A percentile compares a stretch with the other conserved stretches of the same genome.
Conservation (phyloP, 202 grass and related monocot genomes). For the Elaeis oleifera region DNA sequence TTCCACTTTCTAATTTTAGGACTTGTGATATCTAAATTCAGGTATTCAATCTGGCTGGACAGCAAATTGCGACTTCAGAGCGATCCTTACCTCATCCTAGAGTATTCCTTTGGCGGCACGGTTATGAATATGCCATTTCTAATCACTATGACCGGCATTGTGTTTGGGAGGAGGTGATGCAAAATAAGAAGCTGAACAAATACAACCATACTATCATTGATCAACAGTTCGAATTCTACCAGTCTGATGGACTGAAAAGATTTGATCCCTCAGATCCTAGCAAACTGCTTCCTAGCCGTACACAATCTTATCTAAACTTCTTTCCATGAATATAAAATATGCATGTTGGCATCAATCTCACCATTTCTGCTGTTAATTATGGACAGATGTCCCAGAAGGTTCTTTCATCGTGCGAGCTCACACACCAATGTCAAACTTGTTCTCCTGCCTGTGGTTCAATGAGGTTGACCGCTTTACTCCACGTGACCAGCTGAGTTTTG, state of each 20-base stretch:
- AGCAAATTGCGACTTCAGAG: constrained; percentile 91
- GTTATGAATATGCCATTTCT: constrained; percentile 92
- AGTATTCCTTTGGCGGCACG: constrained; percentile 93
- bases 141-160: constrained; percentile 96
- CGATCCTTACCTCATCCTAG: constrained; percentile 88
- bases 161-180: constrained; percentile 91
- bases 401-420: constrained; percentile 96
- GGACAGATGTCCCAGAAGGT: constrained; percentile 95
- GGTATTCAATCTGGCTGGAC: constrained; percentile 98
- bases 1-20: not conserved
- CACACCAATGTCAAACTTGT: constrained; percentile 95
- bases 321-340: not conserved
- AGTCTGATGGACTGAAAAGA: constrained; percentile 69
- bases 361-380: constrained; percentile 6
- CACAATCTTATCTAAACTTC: constrained; percentile 4
- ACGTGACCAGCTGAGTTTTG: constrained; percentile 95
- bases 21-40: constrained; percentile 26
- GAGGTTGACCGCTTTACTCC: constrained; percentile 95
- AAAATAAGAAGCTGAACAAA: constrained; percentile 97
- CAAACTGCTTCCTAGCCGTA: constrained; percentile 94
- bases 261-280: constrained; percentile 69
- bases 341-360: constrained; percentile 5
- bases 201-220: constrained; percentile 96
- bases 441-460: constrained; percentile 96
- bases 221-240: constrained; percentile 97